Evolutionary conservation across 1,139 yeast genomes (phyloP), one percentile per base, ranked within the genome.

Genomic region (Chernovozyma aurita): DNA sequence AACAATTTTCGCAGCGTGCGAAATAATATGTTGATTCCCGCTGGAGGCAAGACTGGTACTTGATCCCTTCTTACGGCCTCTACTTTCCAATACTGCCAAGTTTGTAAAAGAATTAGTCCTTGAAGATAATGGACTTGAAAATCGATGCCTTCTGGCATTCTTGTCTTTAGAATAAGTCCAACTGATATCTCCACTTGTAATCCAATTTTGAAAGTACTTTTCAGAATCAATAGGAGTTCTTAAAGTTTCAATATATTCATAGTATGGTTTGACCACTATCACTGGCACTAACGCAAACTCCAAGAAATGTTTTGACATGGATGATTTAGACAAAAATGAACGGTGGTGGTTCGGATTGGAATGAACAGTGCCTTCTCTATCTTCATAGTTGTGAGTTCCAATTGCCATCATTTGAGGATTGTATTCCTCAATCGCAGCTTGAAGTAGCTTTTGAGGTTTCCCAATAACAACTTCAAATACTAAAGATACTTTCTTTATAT

Each of bases 231-330:
- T 50, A 12, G 65, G 63, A 5, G 43, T 36, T 3, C 39, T 31
- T 21, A 61, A 46, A 22, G 28, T 39, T 24, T 63, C 70, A n/a
- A 52, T 45, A 40, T 63, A 59, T 36, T 65, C 65, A 46, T 75
- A 72, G 16, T 61, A 59, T 1, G 85, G 85, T 42, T 80, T 77
- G 8, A 82, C 84, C 9, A 80, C 76, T 32, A 80, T 71, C 4
- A 80, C 86, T 0, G 88, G 88, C 1, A 82, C 78, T 16, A 77
- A 70, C 0, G 85, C 81, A 50, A 75, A 79, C 50, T 80, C 82
- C 30, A 82, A 59, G 46, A 82, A 81, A 53, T 78, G 75, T 51
- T 79, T 80, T 4, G 85, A 78, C 47, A 73, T 55, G 6, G 77
- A 66, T 8, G 73, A 56, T 32, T 70, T 70, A 17, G 70, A 55